phyloP scores from a whole-genome alignment of 805 yeast species.

The Zygosaccharomyces kombuchaensis region DNA sequence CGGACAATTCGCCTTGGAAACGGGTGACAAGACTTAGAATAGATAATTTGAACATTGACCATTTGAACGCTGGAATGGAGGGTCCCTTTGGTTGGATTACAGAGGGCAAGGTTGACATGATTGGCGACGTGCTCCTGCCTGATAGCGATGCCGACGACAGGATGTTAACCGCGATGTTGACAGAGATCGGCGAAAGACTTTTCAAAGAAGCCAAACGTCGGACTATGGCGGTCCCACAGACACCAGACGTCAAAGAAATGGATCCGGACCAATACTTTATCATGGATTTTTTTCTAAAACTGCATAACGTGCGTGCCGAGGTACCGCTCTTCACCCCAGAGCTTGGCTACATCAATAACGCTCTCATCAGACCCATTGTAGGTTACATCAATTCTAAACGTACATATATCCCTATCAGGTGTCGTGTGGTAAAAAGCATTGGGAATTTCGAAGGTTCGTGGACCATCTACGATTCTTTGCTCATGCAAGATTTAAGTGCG shows the following conservation, averaged over 20 bases:
- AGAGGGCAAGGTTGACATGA: conserved; percentile 85
- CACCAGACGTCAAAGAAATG: conserved; percentile 22
- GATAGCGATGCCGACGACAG: conserved; percentile 49
- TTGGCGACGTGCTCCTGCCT: conserved; percentile 86
- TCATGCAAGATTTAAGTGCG: conserved; percentile 87
- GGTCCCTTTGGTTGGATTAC: conserved; percentile 99
- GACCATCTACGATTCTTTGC: conserved; percentile 86
- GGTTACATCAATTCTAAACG: conserved; percentile 89
- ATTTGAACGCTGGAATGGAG: conserved; percentile 79
- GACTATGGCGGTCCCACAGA: conserved; percentile 28
- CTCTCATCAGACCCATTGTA: conserved; percentile 89
- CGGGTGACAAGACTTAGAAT: conserved; percentile 74
- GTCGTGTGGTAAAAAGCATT: conserved; percentile 73
- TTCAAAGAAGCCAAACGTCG: conserved; percentile 46
- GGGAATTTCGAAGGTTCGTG: conserved; percentile 92
- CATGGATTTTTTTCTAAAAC: conserved; percentile 71
- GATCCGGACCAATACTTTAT: conserved; percentile 53
- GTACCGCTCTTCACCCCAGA: conserved; percentile 88
- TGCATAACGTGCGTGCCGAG: conserved; percentile 82
- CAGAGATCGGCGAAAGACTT: conserved; percentile 44
- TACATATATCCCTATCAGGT: conserved; percentile 82
- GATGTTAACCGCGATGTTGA: conserved; percentile 45
- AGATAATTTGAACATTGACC: conserved; percentile 82
- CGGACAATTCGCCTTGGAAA: conserved; percentile 42
- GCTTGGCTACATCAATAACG: conserved; percentile 85